A percentile compares a stretch with the other conserved stretches of the same genome.
phyloP scores from a whole-genome alignment of 257 asterid genomes.

The Penstemon davidsonii region DNA sequence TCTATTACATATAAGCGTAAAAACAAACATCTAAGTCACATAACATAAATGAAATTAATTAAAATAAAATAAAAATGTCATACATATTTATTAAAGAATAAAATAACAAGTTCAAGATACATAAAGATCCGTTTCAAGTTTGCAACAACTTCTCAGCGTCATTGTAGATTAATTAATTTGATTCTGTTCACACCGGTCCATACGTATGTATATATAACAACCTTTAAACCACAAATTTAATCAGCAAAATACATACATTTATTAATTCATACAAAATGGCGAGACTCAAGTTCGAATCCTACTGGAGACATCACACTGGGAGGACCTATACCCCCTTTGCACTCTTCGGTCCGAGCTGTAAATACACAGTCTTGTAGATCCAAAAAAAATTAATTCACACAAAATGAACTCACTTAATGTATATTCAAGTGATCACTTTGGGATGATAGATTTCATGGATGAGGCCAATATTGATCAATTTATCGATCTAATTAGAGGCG shows the following conservation, averaged over 20 bases:
- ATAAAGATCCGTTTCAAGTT: too few relatives aligned
- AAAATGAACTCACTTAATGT: not conserved
- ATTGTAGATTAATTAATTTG: not conserved
- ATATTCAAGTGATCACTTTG: conserved; percentile 32
- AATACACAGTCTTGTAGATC: too few relatives aligned
- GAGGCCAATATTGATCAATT: conserved; percentile 49
- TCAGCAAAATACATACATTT: not conserved
- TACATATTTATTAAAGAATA: too few relatives aligned
- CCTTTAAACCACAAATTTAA: not conserved
- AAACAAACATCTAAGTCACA: too few relatives aligned
- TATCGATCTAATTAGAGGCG: conserved; percentile 46
- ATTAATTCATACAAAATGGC: conserved; percentile 26
- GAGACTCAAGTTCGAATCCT: not conserved
- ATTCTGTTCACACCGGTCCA: conserved; percentile 34
- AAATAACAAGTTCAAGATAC: too few relatives aligned
- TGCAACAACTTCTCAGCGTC: too few relatives aligned
- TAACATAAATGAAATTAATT: too few relatives aligned
- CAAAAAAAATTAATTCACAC: too few relatives aligned
- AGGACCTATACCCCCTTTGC: too few relatives aligned
- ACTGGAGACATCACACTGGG: conserved; percentile 1
- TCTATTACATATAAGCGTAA: too few relatives aligned
- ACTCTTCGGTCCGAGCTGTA: too few relatives aligned
- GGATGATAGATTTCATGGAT: conserved; percentile 53
- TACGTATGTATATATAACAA: conserved; percentile 24
- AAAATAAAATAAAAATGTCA: too few relatives aligned